phyloP scores from a whole-genome alignment of 352 stramenopile species.

The Phytophthora boehmeriae region DNA sequence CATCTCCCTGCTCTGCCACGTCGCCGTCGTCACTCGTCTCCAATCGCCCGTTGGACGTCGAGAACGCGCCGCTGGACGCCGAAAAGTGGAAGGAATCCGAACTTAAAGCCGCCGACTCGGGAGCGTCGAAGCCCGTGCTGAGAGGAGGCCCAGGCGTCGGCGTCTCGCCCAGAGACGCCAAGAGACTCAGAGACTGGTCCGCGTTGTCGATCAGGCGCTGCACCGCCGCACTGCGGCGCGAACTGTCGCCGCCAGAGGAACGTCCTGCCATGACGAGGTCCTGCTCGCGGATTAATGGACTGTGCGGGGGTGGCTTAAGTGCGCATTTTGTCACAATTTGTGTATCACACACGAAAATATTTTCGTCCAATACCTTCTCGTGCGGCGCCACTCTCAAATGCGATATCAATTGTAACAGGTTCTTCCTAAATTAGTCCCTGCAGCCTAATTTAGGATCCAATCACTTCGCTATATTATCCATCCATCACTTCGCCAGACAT shows the following conservation, averaged over 20 bases:
- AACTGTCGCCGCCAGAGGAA: constrained; percentile 15
- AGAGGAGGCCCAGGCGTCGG: constrained; percentile 8
- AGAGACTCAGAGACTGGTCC: constrained; percentile 68
- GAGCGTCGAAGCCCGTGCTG: constrained; percentile 12
- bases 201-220: constrained; percentile 82
- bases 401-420: neutral
- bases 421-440: no score
- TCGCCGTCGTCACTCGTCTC: constrained; percentile 15
- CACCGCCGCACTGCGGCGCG: constrained; percentile 52
- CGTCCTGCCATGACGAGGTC: constrained; percentile 30
- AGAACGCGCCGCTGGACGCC: neutral
- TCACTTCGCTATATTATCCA: no score
- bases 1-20: neutral
- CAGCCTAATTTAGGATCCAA: no score
- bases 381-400: no score
- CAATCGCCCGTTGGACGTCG: neutral
- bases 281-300: constrained; percentile 2
- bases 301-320: no score
- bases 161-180: constrained; percentile 63
- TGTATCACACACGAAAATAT: no score
- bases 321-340: no score
- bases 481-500: constrained; percentile 24
- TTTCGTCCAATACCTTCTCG: no score
- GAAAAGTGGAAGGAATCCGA: constrained; percentile 50
- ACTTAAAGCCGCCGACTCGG: constrained; percentile 22